These are phyloP conservation scores for Leucosporidium scottii DNA, from an alignment of 768 basidiomycete species.

Conservation along the genomic window DNA sequence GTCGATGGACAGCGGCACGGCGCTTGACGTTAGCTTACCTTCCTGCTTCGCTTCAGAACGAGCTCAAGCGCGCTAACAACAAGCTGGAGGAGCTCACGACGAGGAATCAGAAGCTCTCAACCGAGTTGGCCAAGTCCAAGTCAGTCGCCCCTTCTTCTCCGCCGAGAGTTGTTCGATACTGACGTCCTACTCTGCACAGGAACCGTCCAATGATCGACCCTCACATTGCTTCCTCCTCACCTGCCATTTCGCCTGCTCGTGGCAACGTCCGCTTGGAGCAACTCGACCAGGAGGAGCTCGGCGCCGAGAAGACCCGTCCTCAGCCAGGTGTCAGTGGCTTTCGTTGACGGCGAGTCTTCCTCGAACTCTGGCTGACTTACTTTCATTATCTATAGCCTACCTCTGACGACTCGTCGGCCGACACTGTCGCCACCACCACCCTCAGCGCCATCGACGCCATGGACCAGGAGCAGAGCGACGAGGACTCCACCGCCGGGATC, in stretches of 20 bases:
- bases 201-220: neutral
- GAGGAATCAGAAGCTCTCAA: neutral
- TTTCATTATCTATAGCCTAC: neutral
- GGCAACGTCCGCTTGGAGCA: neutral
- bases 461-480: too few relatives aligned
- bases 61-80: conserved; percentile 11
- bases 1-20: too few relatives aligned
- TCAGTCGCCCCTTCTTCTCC: neutral
- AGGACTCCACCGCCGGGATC: too few relatives aligned
- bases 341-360: neutral
- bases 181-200: neutral
- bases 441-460: conserved; percentile 2
- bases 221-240: too few relatives aligned
- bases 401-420: neutral
- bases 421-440: neutral
- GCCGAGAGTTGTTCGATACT: neutral
- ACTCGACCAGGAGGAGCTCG: neutral
- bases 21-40: neutral
- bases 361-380: neutral
- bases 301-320: neutral
- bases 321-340: neutral
- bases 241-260: neutral
- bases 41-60: neutral
- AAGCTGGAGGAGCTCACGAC: conserved; percentile 2
- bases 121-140: conserved; percentile 16